Evolutionary conservation across 768 basidiomycete genomes (phyloP).

Genomic region (Collybia nuda): DNA sequence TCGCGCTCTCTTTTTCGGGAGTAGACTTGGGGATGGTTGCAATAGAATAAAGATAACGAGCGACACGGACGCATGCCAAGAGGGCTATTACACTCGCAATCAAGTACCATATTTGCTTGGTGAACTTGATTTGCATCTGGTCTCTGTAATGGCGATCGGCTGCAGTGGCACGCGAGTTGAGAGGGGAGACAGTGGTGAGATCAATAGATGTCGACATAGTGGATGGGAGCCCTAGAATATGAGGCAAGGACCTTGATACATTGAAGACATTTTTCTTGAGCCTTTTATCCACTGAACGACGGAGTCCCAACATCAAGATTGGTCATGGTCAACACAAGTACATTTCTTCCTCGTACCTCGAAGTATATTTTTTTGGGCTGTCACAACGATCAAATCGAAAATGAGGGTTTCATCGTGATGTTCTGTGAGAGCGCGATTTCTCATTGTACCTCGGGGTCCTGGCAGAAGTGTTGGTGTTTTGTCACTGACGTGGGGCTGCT

Average conservation of each 20-base stretch:
- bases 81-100: conserved; percentile 34
- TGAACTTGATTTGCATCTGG: conserved; percentile 31
- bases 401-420: neutral
- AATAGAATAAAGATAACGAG: conserved; percentile 16
- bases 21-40: neutral
- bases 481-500: too few species aligned
- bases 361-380: neutral
- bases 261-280: neutral
- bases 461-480: too few species aligned
- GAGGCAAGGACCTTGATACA: neutral
- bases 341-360: neutral
- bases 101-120: conserved; percentile 40
- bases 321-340: neutral
- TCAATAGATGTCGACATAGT: neutral
- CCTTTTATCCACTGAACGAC: conserved; percentile 5
- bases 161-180: conserved; percentile 16
- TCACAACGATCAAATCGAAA: conserved; percentile 1
- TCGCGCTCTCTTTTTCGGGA: conserved; percentile 22
- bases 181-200: conserved; percentile 8
- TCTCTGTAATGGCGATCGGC: conserved; percentile 35
- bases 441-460: too few species aligned
- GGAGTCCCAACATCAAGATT: conserved; percentile 6
- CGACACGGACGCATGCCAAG: conserved; percentile 31
- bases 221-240: neutral
- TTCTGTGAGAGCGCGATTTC: conserved; percentile 3